A percentile compares a stretch with the other conserved stretches of the same genome.
Conservation (phyloP, 1,284 basidiomycete genomes). For the Sporisorium exsertum region DNA sequence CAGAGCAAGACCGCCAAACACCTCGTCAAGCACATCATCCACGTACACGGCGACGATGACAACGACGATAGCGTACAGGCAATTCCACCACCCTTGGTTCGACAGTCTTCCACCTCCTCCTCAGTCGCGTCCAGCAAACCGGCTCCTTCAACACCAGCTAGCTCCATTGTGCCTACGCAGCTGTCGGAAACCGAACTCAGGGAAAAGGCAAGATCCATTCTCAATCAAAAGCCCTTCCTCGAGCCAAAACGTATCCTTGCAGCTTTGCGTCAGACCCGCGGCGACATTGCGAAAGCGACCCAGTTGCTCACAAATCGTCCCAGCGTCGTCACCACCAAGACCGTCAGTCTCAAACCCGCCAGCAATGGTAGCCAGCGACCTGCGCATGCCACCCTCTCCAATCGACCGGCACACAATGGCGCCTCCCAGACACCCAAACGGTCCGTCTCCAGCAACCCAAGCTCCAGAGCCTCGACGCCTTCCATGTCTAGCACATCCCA, state of each 20-base stretch:
- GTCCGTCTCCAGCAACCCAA: conserved; percentile 14
- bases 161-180: conserved; percentile 1
- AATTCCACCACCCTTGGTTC: conserved; percentile 14
- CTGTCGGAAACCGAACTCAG: conserved; percentile 26
- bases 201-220: conserved; percentile 32
- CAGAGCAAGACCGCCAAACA: not conserved
- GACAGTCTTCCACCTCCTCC: conserved; percentile 7
- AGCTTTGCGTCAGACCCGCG: conserved; percentile 35
- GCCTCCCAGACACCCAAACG: conserved; percentile 12
- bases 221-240: conserved; percentile 20
- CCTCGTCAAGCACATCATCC: not conserved
- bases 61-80: conserved; percentile 19
- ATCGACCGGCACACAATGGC: conserved; percentile 14
- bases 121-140: not conserved
- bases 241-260: conserved; percentile 25
- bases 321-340: conserved; percentile 34
- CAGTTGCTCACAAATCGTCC: conserved; percentile 24
- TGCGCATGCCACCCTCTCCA: not conserved
- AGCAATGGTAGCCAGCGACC: conserved; percentile 19
- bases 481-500: conserved; percentile 18
- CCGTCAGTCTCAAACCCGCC: conserved; percentile 32
- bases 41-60: conserved; percentile 15
- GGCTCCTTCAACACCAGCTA: conserved; percentile 7
- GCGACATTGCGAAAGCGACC: conserved; percentile 18
- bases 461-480: conserved; percentile 29